A percentile compares a stretch with the other conserved stretches of the same genome.
phyloP scores from a whole-genome alignment of 2,329 filamentous ascomycete genomes.

The Tolypocladium amazonense region DNA sequence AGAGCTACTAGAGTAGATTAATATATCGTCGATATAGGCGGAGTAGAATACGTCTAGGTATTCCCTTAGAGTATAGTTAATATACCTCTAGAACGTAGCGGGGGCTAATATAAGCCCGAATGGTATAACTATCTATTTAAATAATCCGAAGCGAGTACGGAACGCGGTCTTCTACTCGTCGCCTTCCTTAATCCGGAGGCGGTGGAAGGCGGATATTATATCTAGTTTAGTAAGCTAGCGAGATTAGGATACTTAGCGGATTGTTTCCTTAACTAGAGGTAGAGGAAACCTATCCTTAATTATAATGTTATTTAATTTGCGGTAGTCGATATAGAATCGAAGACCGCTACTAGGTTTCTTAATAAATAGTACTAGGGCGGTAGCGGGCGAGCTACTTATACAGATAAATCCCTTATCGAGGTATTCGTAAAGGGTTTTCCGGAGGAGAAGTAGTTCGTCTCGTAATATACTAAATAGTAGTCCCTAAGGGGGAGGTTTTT shows the following conservation, averaged over 20 bases:
- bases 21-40: background rate
- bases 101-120: background rate
- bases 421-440: background rate
- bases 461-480: too few relatives aligned
- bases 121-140: background rate
- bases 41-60: conserved; percentile 2
- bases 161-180: conserved; percentile 1
- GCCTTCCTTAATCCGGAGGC: background rate
- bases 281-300: background rate
- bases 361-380: background rate
- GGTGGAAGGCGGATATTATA: background rate
- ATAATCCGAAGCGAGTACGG: background rate
- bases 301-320: background rate
- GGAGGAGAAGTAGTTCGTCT: too few relatives aligned
- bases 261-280: background rate
- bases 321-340: background rate
- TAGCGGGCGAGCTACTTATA: background rate
- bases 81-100: background rate
- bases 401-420: background rate
- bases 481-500: too few relatives aligned
- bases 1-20: background rate
- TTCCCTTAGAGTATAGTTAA: background rate
- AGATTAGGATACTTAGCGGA: background rate
- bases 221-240: background rate
- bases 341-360: background rate